A percentile compares a stretch with the other conserved stretches of the same genome.
phyloP scores from a whole-genome alignment of 2,329 filamentous ascomycete genomes.

The Fusarium drepaniforme region DNA sequence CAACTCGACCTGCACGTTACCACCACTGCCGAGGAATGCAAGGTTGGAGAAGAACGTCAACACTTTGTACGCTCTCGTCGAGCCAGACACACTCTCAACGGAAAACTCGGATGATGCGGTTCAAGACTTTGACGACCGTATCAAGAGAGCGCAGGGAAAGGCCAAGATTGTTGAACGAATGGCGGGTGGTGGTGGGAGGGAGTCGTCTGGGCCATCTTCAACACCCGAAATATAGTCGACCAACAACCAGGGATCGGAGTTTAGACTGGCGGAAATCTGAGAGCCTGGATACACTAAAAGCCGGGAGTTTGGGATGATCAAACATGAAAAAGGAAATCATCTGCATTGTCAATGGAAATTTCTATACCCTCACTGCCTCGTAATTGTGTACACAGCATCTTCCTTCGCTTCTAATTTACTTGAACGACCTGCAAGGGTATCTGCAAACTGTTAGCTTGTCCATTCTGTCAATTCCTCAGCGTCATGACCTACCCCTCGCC shows the following conservation, averaged over 20 bases:
- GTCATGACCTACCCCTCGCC: conserved; percentile 70
- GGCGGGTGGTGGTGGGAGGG: conserved; percentile 44
- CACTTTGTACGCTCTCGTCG: conserved; percentile 81
- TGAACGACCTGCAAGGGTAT: conserved; percentile 75
- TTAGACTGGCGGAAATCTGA: conserved; percentile 6
- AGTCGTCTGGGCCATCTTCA: conserved; percentile 25
- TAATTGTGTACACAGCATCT: conserved; percentile 47
- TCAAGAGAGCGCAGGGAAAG: conserved; percentile 87
- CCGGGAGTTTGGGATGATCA: background rate
- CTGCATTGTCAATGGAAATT: conserved; percentile 47
- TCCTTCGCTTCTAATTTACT: conserved; percentile 52
- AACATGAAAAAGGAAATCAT: conserved; percentile 37
- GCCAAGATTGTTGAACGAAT: conserved; percentile 86
- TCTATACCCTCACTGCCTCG: conserved; percentile 45
- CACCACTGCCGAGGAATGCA: conserved; percentile 66
- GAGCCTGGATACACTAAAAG: background rate
- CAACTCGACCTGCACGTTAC: conserved; percentile 43
- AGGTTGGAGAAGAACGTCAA: conserved; percentile 83
- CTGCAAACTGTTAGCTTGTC: conserved; percentile 52
- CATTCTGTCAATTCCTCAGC: too few relatives aligned
- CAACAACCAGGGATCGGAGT: conserved; percentile 4
- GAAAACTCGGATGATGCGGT: conserved; percentile 91
- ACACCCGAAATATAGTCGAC: background rate
- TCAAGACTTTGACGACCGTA: conserved; percentile 88
- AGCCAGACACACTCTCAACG: conserved; percentile 81